Conservation (phyloP, 495 filamentous ascomycete species). For the Letharia lupina region DNA sequence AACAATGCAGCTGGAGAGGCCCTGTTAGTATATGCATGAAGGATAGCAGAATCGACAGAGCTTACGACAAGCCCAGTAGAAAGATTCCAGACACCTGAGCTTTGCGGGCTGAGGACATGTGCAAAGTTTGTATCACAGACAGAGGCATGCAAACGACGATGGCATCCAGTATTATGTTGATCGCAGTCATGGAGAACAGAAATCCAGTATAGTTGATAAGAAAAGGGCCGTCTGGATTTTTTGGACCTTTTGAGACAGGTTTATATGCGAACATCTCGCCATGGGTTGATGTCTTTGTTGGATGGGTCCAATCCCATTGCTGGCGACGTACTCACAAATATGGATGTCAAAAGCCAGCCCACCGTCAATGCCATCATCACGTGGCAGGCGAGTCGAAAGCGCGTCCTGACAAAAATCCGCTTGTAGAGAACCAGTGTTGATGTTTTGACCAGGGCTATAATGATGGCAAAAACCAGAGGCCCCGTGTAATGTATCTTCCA, state of each 20-base stretch:
- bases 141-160: not conserved
- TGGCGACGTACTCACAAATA: not conserved
- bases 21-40: not conserved
- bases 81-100: conserved; percentile 1
- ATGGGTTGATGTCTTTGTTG: not conserved
- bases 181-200: not conserved
- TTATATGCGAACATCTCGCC: not conserved
- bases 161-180: not conserved
- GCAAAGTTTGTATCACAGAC: not conserved
- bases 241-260: not conserved
- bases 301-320: not conserved
- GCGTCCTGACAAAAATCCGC: not conserved
- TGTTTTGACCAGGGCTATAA: not conserved
- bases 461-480: not conserved
- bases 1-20: not conserved
- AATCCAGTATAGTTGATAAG: not conserved
- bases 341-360: not conserved
- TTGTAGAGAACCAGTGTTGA: not conserved
- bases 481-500: not conserved
- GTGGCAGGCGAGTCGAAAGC: not conserved
- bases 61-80: not conserved
- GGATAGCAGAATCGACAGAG: not conserved
- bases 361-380: not conserved
- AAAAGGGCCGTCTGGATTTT: not conserved
- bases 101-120: not conserved